Evolutionary conservation across 2,329 filamentous ascomycete species (phyloP).

Genomic region (Colletotrichum trifolii): DNA sequence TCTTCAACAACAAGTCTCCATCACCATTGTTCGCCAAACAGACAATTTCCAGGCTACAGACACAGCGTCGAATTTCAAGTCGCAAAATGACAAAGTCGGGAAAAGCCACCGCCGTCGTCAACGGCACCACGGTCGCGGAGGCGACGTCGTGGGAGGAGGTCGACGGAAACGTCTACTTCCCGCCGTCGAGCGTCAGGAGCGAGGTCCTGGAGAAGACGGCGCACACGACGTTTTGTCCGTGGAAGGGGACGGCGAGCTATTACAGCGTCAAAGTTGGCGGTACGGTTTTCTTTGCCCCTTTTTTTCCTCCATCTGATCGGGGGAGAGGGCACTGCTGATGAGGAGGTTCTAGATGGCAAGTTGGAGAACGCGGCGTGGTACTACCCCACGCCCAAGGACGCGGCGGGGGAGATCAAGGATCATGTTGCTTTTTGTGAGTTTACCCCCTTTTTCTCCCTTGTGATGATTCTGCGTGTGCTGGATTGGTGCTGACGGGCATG

Average conservation of each 20-base stretch:
- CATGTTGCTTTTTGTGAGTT: constrained; percentile 69
- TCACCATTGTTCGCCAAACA: constrained; percentile 1
- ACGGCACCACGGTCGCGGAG: constrained; percentile 62
- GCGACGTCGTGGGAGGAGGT: constrained; percentile 63
- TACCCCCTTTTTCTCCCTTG: not conserved
- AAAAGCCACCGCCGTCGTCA: constrained; percentile 56
- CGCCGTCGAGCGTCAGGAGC: constrained; percentile 56
- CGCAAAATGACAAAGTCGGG: constrained; percentile 40
- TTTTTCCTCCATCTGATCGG: not conserved
- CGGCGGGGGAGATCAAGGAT: constrained; percentile 62
- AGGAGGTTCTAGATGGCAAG: constrained; percentile 50
- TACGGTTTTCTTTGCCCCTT: constrained; percentile 37
- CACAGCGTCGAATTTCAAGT: not conserved
- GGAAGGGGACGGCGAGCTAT: constrained; percentile 69
- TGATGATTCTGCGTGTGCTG: not conserved
- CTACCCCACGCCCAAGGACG: constrained; percentile 62
- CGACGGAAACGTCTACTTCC: constrained; percentile 70
- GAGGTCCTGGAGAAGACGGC: constrained; percentile 56
- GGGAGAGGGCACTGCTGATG: not conserved
- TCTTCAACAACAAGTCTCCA: not conserved
- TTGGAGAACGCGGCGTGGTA: constrained; percentile 69
- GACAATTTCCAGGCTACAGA: not conserved
- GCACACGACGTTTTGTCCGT: constrained; percentile 62
- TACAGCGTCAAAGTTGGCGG: constrained; percentile 63
- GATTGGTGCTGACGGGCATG: constrained; percentile 21